Evolutionary conservation across 768 basidiomycete species (phyloP).

Genomic region (Thelephora aurantiotincta): DNA sequence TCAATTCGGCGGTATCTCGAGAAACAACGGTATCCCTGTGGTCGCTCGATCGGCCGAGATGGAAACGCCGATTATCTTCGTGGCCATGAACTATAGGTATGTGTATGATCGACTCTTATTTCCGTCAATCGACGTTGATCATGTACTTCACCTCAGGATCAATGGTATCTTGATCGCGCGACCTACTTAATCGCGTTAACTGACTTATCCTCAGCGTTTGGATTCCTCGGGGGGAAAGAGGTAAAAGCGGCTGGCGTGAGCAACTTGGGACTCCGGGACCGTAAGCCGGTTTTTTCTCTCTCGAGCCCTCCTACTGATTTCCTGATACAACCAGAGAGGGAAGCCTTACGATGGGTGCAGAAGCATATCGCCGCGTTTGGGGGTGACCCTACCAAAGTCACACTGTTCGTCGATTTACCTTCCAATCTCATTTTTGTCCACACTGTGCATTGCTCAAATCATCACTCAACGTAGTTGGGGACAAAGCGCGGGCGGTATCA

Average conservation of each 20-base stretch:
- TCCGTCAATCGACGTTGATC: not conserved
- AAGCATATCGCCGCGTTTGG: constrained; percentile 28
- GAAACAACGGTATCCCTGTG: not conserved
- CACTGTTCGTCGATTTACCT: constrained; percentile 18
- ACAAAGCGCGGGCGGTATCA: constrained; percentile 25
- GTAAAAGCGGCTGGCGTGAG: constrained; percentile 23
- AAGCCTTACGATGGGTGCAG: constrained; percentile 29
- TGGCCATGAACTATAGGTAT: constrained; percentile 39
- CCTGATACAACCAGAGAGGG: constrained; percentile 14
- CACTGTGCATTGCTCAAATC: constrained; percentile 28
- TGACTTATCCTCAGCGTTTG: constrained; percentile 18
- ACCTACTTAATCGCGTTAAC: not conserved
- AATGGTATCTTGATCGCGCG: not conserved
- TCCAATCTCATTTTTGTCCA: constrained; percentile 21
- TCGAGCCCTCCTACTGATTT: not conserved
- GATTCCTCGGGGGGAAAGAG: constrained; percentile 27
- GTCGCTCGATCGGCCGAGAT: constrained; percentile 24
- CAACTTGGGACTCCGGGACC: constrained; percentile 40
- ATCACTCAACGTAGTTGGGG: constrained; percentile 37
- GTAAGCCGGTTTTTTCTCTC: constrained; percentile 12
- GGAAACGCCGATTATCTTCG: constrained; percentile 31
- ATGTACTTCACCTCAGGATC: not conserved
- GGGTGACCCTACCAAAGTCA: constrained; percentile 30
- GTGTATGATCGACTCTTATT: constrained; percentile 1
- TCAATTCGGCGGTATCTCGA: not conserved